Evolutionary conservation across 2,329 filamentous ascomycete species (phyloP).

Genomic region (Teratosphaeria destructans): DNA sequence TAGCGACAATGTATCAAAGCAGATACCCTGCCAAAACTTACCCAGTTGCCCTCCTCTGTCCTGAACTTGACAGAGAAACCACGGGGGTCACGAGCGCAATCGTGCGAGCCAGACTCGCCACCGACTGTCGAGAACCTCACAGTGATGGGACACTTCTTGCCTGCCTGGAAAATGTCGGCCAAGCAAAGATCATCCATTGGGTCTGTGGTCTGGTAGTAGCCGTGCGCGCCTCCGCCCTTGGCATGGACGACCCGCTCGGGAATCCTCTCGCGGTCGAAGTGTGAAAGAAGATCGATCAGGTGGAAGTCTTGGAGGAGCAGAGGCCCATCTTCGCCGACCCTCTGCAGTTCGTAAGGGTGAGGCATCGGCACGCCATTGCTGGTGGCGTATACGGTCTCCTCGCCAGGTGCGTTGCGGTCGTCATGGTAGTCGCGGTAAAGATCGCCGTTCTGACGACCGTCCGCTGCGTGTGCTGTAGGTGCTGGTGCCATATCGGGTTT

Average conservation of each 20-base stretch:
- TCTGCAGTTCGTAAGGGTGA: constrained; percentile 48
- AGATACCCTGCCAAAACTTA: constrained; percentile 31
- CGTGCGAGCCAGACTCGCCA: constrained; percentile 60
- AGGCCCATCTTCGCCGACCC: constrained; percentile 48
- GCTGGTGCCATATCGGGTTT: constrained; percentile 14
- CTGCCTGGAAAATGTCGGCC: constrained; percentile 44
- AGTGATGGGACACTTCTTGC: constrained; percentile 58
- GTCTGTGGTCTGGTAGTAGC: constrained; percentile 38
- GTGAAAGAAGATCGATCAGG: constrained; percentile 39
- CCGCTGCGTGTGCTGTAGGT: constrained; percentile 14
- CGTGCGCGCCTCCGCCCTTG: constrained; percentile 40
- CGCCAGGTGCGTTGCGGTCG: constrained; percentile 33
- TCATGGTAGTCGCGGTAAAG: constrained; percentile 30
- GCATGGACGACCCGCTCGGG: constrained; percentile 43
- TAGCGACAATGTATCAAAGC: not conserved
- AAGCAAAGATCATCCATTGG: constrained; percentile 35
- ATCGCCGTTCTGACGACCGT: constrained; percentile 26
- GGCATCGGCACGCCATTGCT: constrained; percentile 48
- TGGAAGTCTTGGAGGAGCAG: constrained; percentile 46
- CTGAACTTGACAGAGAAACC: constrained; percentile 66
- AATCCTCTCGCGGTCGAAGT: constrained; percentile 42
- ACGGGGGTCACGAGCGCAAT: constrained; percentile 60
- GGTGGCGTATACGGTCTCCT: constrained; percentile 44
- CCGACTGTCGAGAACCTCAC: constrained; percentile 67
- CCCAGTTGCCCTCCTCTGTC: constrained; percentile 62